Evolutionary conservation across 495 filamentous ascomycete genomes (phyloP), one percentile per base, ranked within the genome.

Genomic region (Xylaria nigripes): DNA sequence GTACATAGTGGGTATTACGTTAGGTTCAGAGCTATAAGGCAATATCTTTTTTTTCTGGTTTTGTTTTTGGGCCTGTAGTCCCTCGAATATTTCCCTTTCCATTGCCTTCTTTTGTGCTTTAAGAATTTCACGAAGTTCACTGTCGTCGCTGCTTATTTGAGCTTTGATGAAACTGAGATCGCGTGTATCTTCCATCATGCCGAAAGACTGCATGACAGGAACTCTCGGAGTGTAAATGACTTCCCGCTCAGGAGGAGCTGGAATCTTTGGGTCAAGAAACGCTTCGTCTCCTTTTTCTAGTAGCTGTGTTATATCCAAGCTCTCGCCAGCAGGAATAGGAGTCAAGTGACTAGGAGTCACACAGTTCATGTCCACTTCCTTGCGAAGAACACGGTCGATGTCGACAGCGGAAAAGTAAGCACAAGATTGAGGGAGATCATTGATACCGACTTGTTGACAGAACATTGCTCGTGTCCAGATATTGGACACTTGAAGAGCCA

Each of bases 381-480:
- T 98, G 32, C 93, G 85, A 15, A 98, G 78, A 8, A 98, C 90
- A 54, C 84, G 80, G 63, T 98, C 93, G 57, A 98, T 88, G 61
- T 98, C 93, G 18, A 98, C 82, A 1, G 93, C 90, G 2, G 87
- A 94, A 72, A 98, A 98, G 69, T 87, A 98, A 19, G 93, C 93
- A 61, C 90, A 95, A 3, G 84, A 82, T 66, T 96, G 93, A 2
- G 93, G 93, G 6, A 98, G 81, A 62, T 98, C 94, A 54, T 95
- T 73, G 58, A 97, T 98, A 38, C 93, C 93, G 57, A 97, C 87
- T 70, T 97, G 92, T 68, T 98, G 87, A 2, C 86, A 84, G 65
- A 98, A 98, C 85, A 97, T 94, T 53, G 89, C 90, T 38, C 93
- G 81, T 0, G 93, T 98, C 93, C 93, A 98, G 36, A 98, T 72